phyloP scores from a whole-genome alignment of 371 early-diverging fungal genomes.

The Quaeritorhiza haematococci region DNA sequence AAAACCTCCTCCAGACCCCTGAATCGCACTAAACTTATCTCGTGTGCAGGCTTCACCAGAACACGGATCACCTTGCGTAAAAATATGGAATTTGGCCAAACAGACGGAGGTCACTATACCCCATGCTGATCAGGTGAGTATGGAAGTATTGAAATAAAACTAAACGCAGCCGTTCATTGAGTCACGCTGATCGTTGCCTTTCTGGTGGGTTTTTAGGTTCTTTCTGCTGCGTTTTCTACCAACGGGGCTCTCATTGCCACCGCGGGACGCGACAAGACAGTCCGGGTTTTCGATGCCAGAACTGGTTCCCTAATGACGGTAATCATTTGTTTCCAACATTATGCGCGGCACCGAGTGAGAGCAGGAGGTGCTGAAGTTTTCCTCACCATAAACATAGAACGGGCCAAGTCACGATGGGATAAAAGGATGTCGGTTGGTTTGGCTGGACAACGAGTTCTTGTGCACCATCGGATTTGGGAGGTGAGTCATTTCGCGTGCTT shows the following conservation, averaged over 20 bases:
- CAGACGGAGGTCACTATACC: constrained; percentile 9
- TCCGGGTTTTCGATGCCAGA: constrained; percentile 60
- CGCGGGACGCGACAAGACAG: constrained; percentile 54
- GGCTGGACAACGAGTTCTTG: constrained; percentile 53
- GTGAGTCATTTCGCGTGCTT: constrained; percentile 22
- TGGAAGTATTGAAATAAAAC: too few relatives aligned
- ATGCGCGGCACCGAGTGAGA: too few relatives aligned
- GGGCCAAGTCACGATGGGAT: constrained; percentile 63
- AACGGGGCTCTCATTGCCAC: constrained; percentile 62
- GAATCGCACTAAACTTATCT: not conserved
- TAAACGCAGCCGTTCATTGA: not conserved
- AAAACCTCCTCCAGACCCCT: not conserved
- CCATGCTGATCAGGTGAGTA: constrained; percentile 19
- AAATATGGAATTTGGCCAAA: constrained; percentile 1
- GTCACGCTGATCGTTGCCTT: too few relatives aligned
- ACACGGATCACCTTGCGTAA: not conserved
- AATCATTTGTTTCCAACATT: too few relatives aligned
- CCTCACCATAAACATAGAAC: too few relatives aligned
- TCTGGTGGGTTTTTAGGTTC: too few relatives aligned
- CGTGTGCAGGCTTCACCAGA: not conserved
- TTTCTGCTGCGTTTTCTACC: constrained; percentile 57
- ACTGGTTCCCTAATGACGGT: too few relatives aligned
- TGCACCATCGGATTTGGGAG: constrained; percentile 70
- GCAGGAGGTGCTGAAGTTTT: constrained; percentile 42
- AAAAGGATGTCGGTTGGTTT: constrained; percentile 65